Percentiles rank a stretch among this genome's conserved stretches.
These are phyloP conservation scores for Cyclanthera cordifolia DNA, from an alignment of 306 rosid species.

Conservation along the genomic window DNA sequence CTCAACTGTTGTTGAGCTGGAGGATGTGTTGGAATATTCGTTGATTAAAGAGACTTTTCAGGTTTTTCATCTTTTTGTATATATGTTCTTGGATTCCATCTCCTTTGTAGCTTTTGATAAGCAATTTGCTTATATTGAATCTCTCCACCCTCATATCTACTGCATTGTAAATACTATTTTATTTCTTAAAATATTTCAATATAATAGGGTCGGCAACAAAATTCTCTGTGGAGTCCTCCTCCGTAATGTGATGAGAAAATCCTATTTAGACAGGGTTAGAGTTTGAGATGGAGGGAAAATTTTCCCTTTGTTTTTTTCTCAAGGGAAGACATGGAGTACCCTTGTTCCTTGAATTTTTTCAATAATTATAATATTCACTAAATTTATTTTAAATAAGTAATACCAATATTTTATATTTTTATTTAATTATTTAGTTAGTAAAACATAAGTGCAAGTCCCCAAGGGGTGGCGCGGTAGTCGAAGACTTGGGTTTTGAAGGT, in stretches of 20 bases:
- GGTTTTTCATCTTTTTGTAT: slow-evolving; percentile 57
- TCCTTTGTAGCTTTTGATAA: neutral
- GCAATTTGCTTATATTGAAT: neutral
- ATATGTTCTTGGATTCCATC: slow-evolving; percentile 10
- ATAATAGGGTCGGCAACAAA: neutral
- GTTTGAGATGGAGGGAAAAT: neutral
- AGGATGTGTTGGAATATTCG: slow-evolving; percentile 39
- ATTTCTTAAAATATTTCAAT: neutral
- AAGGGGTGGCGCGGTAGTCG: too few species aligned
- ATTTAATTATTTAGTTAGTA: neutral
- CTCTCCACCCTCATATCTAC: neutral
- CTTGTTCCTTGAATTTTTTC: neutral
- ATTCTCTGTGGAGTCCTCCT: neutral
- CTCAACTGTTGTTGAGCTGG: slow-evolving; percentile 25
- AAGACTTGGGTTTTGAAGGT: too few species aligned
- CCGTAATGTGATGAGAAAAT: neutral
- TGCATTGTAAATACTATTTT: neutral
- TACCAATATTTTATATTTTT: neutral
- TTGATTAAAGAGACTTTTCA: slow-evolving; percentile 62
- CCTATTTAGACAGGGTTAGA: neutral
- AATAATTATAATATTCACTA: too few species aligned
- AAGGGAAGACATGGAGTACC: neutral
- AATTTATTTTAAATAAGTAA: neutral
- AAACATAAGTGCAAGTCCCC: too few species aligned
- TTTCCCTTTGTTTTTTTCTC: neutral